phyloP scores from a whole-genome alignment of 2,329 filamentous ascomycete genomes.

The Knufia petricola region DNA sequence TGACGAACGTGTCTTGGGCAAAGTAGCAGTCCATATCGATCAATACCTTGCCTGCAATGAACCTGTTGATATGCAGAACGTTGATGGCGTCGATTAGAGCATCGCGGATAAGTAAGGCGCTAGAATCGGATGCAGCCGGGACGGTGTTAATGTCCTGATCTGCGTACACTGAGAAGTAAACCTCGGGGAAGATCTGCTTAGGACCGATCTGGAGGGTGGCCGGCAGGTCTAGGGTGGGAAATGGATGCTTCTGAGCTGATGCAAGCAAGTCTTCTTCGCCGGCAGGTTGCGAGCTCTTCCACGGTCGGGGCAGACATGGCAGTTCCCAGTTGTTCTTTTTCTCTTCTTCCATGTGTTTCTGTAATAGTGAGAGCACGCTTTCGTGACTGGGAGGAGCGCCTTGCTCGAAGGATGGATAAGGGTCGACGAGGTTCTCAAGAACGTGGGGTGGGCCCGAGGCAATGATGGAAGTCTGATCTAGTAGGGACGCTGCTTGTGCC shows the following conservation, averaged over 20 bases:
- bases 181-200: constrained; percentile 75
- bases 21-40: constrained; percentile 96
- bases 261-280: constrained; percentile 49
- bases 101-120: constrained; percentile 76
- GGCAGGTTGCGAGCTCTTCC: constrained; percentile 34
- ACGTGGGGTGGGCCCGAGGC: constrained; percentile 57
- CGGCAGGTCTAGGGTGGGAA: constrained; percentile 69
- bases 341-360: constrained; percentile 76
- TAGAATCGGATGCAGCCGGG: constrained; percentile 63
- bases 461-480: constrained; percentile 93
- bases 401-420: constrained; percentile 51
- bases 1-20: constrained; percentile 78
- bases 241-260: constrained; percentile 58
- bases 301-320: constrained; percentile 50
- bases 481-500: constrained; percentile 64
- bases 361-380: constrained; percentile 70
- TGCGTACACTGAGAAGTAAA: constrained; percentile 86
- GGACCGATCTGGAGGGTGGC: constrained; percentile 64
- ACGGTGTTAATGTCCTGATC: constrained; percentile 84
- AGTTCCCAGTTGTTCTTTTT: constrained; percentile 66
- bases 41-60: constrained; percentile 73
- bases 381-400: constrained; percentile 53
- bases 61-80: constrained; percentile 83
- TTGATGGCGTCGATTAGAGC: constrained; percentile 87
- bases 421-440: constrained; percentile 76